These are phyloP conservation scores for Alternaria brassicae DNA, from an alignment of 2,329 filamentous ascomycete species.

Conservation along the genomic window DNA sequence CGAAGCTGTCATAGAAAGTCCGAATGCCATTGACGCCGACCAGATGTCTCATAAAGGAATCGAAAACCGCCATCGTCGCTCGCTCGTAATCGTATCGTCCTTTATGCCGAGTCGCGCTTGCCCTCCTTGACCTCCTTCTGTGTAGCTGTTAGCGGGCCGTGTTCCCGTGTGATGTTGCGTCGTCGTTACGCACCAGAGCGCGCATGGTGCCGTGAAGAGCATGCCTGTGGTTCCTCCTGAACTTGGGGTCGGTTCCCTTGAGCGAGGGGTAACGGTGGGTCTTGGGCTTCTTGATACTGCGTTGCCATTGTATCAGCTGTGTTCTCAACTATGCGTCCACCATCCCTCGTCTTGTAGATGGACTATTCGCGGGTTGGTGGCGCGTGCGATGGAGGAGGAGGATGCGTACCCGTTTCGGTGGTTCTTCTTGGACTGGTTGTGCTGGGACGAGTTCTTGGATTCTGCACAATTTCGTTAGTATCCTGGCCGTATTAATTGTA, in stretches of 20 bases:
- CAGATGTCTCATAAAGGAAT: constrained; percentile 51
- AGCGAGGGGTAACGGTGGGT: constrained; percentile 98
- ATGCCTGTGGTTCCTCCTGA: constrained; percentile 99
- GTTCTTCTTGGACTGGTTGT: constrained; percentile 98
- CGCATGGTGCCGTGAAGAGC: constrained; percentile 98
- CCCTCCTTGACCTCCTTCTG: constrained; percentile 98
- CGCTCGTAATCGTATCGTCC: constrained; percentile 41
- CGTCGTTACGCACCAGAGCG: constrained; percentile 77
- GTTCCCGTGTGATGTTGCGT: neutral
- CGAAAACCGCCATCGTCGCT: constrained; percentile 46
- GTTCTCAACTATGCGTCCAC: constrained; percentile 8
- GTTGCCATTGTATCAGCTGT: constrained; percentile 28
- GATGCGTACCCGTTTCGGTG: constrained; percentile 93
- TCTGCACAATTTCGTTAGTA: constrained; percentile 62
- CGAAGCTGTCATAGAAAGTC: constrained; percentile 48
- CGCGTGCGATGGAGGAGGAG: constrained; percentile 20
- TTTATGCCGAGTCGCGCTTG: constrained; percentile 86
- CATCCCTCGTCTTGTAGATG: neutral
- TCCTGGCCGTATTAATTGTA: neutral
- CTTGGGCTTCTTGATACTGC: constrained; percentile 99
- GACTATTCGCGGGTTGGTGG: constrained; percentile 4
- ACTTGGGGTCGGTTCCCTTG: constrained; percentile 99
- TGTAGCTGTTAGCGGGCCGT: constrained; percentile 41
- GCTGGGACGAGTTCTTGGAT: constrained; percentile 99
- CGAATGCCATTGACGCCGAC: constrained; percentile 53